Evolutionary conservation across 345 rosid genomes (phyloP), one percentile per base, ranked within the genome.

Genomic region (Sisymbrium altissimum): DNA sequence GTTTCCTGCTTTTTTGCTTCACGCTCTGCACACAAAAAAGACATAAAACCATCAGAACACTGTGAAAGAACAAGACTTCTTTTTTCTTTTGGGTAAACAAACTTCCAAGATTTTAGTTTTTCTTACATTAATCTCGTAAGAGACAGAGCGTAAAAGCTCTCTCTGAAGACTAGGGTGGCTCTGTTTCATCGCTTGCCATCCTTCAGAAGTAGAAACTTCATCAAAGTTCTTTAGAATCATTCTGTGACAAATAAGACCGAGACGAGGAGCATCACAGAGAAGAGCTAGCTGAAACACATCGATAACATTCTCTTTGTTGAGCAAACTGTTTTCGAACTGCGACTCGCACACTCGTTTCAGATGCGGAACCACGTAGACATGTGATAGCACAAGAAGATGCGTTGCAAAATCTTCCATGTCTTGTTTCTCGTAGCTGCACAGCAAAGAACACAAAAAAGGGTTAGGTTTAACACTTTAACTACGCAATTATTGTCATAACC

Each of bases 241-340:
- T 30, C 87, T 84, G 63, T 93, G 96, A 79, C 87, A 84, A 46
- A 89, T 39, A 66, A 88, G 77, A 75, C 85, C 61, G 3, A 93
- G 92, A 67, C 92, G 83, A 56, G 98, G 92, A 41, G 90, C 88
- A 48, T 91, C 91, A 27, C 97, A 93, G 4, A 93, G 87, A 64
- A 93, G 82, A 17, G 97, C 86, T 2, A 93, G 85, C 80, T 93
- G 98, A 71, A 93, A 88, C 41, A 88, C 80, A 76, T 93, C 97
- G 2, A 86, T 75, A 5, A 86, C 92, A 45, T 89, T 93, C 56
- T 91, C 97, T 5, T 54, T 46, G 49, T 84, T 86, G 46, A 93
- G 87, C 52, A 83, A 73, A 64, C 77, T 77, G 7, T 71, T 81
- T 81, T 88, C 94, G 60, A 88, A 77, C 13, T 80, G 75, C 46